These are phyloP conservation scores for Trametes versicolor DNA, from an alignment of 1,284 basidiomycete species.

Conservation along the genomic window DNA sequence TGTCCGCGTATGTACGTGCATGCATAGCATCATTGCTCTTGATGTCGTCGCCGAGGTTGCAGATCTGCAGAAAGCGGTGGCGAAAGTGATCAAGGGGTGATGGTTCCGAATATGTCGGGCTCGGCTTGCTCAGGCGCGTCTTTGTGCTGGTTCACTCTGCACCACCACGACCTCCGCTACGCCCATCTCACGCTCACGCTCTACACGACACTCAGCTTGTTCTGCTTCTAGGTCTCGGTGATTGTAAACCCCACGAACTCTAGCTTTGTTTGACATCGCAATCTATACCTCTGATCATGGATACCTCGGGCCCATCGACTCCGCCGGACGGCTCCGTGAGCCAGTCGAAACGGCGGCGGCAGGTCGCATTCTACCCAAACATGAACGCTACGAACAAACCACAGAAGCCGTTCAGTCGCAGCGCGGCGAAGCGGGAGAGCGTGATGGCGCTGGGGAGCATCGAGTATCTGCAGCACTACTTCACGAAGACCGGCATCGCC, in stretches of 20 bases:
- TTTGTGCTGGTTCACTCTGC: slow-evolving; percentile 30
- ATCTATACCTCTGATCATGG: slow-evolving; percentile 30
- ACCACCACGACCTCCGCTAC: slow-evolving; percentile 30
- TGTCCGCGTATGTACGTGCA: no score
- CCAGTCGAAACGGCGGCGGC: slow-evolving; percentile 56
- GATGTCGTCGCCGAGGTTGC: neutral
- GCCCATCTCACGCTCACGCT: slow-evolving; percentile 25
- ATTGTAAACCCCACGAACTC: slow-evolving; percentile 14
- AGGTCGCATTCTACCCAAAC: slow-evolving; percentile 80
- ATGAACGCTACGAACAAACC: slow-evolving; percentile 74
- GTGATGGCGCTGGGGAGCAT: slow-evolving; percentile 90
- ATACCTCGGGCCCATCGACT: slow-evolving; percentile 29
- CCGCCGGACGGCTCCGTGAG: slow-evolving; percentile 22
- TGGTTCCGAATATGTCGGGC: slow-evolving; percentile 12
- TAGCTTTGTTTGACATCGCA: slow-evolving; percentile 14
- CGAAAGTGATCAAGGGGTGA: slow-evolving; percentile 10
- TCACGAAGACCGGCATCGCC: slow-evolving; percentile 83
- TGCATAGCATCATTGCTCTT: neutral
- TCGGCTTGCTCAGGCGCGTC: slow-evolving; percentile 11
- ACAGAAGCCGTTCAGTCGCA: slow-evolving; percentile 84
- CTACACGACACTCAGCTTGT: slow-evolving; percentile 17
- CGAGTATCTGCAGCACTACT: slow-evolving; percentile 89
- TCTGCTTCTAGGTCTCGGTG: slow-evolving; percentile 5
- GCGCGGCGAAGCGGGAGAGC: slow-evolving; percentile 86
- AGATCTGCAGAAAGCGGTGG: slow-evolving; percentile 12